A percentile compares a stretch with the other conserved stretches of the same genome.
phyloP scores from a whole-genome alignment of 2,329 filamentous ascomycete species.

The Sporothrix euskadiensis region DNA sequence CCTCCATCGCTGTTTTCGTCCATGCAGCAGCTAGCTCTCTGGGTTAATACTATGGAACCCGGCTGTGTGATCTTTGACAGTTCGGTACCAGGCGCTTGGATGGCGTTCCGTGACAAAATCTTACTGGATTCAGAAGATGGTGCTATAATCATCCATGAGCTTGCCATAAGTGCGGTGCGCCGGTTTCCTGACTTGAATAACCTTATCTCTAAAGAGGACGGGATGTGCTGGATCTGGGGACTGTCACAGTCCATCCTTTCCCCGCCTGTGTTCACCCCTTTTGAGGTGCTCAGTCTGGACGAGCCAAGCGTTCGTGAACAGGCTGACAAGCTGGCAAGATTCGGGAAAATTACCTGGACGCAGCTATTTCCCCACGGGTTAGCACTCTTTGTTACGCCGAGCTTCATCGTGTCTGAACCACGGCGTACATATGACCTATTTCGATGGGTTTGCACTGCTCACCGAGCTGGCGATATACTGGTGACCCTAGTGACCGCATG shows the following conservation, averaged over 20 bases:
- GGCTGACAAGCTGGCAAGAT: not conserved
- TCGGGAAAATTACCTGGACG: slow-evolving; percentile 42
- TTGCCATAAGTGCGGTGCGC: slow-evolving; percentile 42
- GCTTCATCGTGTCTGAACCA: slow-evolving; percentile 52
- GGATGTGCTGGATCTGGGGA: slow-evolving; percentile 42
- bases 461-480: slow-evolving; percentile 30
- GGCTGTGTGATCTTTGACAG: slow-evolving; percentile 48
- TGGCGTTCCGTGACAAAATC: slow-evolving; percentile 42
- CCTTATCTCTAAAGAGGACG: slow-evolving; percentile 36
- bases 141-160: slow-evolving; percentile 50
- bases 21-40: slow-evolving; percentile 45
- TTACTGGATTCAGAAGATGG: slow-evolving; percentile 35
- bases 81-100: slow-evolving; percentile 50
- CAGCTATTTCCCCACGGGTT: slow-evolving; percentile 49
- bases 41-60: slow-evolving; percentile 46
- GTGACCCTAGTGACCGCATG: slow-evolving; percentile 42
- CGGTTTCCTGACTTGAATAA: slow-evolving; percentile 43
- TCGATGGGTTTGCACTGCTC: slow-evolving; percentile 42
- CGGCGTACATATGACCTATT: slow-evolving; percentile 43
- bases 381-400: slow-evolving; percentile 52
- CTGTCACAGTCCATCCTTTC: slow-evolving; percentile 42
- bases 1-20: slow-evolving; percentile 43
- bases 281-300: not conserved
- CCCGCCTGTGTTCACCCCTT: slow-evolving; percentile 40
- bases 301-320: not conserved